Evolutionary conservation across 257 asterid species (phyloP).

Genomic region (Agastache rugosa): DNA sequence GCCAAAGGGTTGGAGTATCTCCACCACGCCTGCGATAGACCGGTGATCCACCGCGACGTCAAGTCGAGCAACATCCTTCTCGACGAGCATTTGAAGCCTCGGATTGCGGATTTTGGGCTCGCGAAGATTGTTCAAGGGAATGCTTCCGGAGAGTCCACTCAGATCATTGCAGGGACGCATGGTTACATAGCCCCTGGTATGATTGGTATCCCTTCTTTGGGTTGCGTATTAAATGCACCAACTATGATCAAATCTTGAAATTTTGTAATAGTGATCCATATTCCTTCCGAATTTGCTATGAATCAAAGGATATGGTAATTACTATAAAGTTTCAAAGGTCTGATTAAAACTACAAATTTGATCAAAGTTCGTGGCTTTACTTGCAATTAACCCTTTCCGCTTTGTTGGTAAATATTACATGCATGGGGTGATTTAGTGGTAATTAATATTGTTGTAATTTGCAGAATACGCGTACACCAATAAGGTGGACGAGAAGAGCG

Average conservation of each 20-base stretch:
- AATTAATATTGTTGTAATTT: not conserved
- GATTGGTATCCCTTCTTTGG: not conserved
- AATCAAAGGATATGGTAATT: too few relatives aligned
- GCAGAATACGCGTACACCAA: slow-evolving; percentile 84
- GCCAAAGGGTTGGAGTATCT: slow-evolving; percentile 89
- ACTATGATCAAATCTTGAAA: too few relatives aligned
- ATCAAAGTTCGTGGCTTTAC: too few relatives aligned
- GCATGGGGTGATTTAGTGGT: not conserved
- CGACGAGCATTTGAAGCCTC: slow-evolving; percentile 75
- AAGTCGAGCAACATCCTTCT: slow-evolving; percentile 92
- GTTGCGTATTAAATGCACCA: too few relatives aligned
- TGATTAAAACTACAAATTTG: too few relatives aligned
- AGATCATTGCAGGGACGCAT: slow-evolving; percentile 80
- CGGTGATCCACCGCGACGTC: slow-evolving; percentile 86
- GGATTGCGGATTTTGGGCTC: slow-evolving; percentile 91
- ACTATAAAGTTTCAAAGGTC: too few relatives aligned
- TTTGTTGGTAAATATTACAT: too few relatives aligned
- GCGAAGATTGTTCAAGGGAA: slow-evolving; percentile 69
- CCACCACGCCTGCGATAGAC: slow-evolving; percentile 80
- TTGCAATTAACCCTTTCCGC: too few relatives aligned
- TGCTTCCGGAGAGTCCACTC: slow-evolving; percentile 60
- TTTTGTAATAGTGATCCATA: too few relatives aligned
- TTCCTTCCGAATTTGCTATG: too few relatives aligned
- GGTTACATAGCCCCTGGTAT: slow-evolving; percentile 97
- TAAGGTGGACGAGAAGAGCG: slow-evolving; percentile 85